Conservation (phyloP, 805 yeast species). For the Spathaspora boniae region DNA sequence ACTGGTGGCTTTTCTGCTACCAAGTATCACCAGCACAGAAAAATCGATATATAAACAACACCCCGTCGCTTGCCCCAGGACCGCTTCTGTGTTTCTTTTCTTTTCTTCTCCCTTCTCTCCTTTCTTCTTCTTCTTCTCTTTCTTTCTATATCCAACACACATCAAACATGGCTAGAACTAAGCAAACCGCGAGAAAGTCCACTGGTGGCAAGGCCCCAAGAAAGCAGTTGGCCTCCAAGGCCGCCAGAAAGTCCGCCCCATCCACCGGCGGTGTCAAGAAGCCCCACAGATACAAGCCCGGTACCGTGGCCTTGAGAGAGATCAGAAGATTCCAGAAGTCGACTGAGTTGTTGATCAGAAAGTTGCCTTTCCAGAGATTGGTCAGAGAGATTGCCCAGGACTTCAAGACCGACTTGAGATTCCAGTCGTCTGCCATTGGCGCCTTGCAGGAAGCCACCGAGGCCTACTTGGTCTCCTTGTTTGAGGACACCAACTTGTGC, state of each 20-base stretch:
- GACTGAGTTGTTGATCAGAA: conserved; percentile 47
- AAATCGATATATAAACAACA: not conserved
- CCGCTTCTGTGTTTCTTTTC: not conserved
- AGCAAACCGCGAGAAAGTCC: conserved; percentile 50
- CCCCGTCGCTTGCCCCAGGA: not conserved
- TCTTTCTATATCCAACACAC: too few relatives aligned
- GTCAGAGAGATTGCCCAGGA: conserved; percentile 50
- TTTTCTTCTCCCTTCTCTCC: not conserved
- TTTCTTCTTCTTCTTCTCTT: not conserved
- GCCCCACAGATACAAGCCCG: conserved; percentile 52
- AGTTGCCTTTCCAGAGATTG: conserved; percentile 49
- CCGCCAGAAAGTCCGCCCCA: conserved; percentile 50
- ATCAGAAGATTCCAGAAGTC: conserved; percentile 50
- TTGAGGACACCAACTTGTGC: conserved; percentile 50
- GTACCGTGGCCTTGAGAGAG: conserved; percentile 52
- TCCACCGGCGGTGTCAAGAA: conserved; percentile 49
- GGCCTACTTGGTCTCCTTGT: conserved; percentile 47
- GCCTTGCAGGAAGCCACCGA: conserved; percentile 50
- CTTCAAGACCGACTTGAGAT: conserved; percentile 48
- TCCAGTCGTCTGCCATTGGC: conserved; percentile 48
- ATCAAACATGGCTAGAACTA: conserved; percentile 44
- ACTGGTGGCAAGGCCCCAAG: conserved; percentile 53
- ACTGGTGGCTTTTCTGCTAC: too few relatives aligned
- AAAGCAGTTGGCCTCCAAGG: conserved; percentile 50
- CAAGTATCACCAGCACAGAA: not conserved